A percentile compares a stretch with the other conserved stretches of the same genome.
phyloP scores from a whole-genome alignment of 495 filamentous ascomycete genomes.

The Penicillium bialowiezense region DNA sequence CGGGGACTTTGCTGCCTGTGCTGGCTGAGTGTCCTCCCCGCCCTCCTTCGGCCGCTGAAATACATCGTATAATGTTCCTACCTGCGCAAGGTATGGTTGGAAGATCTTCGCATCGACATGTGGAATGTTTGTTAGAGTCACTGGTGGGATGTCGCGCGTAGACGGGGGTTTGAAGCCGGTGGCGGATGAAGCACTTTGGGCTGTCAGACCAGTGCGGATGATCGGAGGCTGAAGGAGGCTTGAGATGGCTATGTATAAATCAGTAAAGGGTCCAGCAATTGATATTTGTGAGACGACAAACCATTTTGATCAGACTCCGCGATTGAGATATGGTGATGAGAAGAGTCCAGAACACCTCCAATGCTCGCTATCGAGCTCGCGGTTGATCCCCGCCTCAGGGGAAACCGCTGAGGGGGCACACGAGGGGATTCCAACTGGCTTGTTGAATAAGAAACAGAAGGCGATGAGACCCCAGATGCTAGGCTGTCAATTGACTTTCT shows the following conservation, averaged over 20 bases:
- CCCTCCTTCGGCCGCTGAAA: constrained; percentile 72
- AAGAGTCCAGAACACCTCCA: constrained; percentile 69
- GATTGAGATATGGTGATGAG: constrained; percentile 57
- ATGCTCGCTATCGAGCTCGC: constrained; percentile 85
- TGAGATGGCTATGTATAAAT: constrained; percentile 68
- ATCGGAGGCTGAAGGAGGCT: constrained; percentile 89
- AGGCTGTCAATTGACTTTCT: constrained; percentile 72
- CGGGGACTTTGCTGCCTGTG: constrained; percentile 30
- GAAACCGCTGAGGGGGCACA: constrained; percentile 41
- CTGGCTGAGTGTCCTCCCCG: constrained; percentile 48
- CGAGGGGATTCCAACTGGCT: constrained; percentile 44
- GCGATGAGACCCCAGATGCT: constrained; percentile 46
- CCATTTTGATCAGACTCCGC: constrained; percentile 81
- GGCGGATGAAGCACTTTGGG: constrained; percentile 64
- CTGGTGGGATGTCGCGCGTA: constrained; percentile 90
- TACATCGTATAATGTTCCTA: constrained; percentile 78
- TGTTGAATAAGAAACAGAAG: constrained; percentile 56
- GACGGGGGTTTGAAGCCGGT: constrained; percentile 78
- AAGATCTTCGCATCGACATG: constrained; percentile 79
- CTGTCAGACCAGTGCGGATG: constrained; percentile 77
- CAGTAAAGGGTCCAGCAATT: constrained; percentile 1
- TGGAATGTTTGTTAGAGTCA: constrained; percentile 85
- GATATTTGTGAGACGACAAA: constrained; percentile 23
- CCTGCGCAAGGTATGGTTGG: constrained; percentile 76
- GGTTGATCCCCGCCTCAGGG: constrained; percentile 70